These are phyloP conservation scores for Camelina laxa DNA, from an alignment of 345 rosid genomes.

Conservation along the genomic window DNA sequence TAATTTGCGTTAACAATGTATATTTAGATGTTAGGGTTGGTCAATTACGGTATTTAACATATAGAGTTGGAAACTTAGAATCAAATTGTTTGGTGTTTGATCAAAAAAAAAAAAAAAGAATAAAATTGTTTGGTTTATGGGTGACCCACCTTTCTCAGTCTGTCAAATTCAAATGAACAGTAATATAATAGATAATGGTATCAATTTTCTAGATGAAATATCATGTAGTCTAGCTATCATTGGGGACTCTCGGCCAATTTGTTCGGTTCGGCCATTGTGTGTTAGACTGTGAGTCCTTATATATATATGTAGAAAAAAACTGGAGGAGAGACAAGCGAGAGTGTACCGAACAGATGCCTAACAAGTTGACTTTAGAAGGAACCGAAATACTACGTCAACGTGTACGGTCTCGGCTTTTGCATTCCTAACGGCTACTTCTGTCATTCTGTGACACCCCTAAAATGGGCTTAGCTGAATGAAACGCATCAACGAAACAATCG, in stretches of 20 bases:
- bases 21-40: slow-evolving; percentile 1
- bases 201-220: background rate
- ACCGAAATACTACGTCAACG: slow-evolving; percentile 6
- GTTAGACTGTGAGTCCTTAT: too few relatives aligned
- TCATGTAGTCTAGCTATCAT: too few relatives aligned
- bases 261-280: too few relatives aligned
- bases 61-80: background rate
- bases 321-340: too few relatives aligned
- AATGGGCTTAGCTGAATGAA: slow-evolving; percentile 7
- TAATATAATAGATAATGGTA: background rate
- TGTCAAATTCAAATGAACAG: slow-evolving; percentile 2
- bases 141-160: slow-evolving; percentile 5
- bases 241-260: too few relatives aligned
- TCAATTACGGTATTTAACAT: slow-evolving; percentile 7
- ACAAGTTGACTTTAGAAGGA: too few relatives aligned
- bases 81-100: slow-evolving; percentile 20
- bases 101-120: too few relatives aligned
- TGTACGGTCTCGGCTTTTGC: background rate
- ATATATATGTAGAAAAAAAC: too few relatives aligned
- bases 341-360: too few relatives aligned
- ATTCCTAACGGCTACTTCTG: background rate
- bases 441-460: background rate
- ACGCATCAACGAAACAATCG: background rate
- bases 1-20: slow-evolving; percentile 11
- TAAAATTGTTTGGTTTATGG: slow-evolving; percentile 12